Percentiles rank a stretch among this genome's conserved stretches.
These are phyloP conservation scores for Apiotrichum akiyoshidainum DNA, from an alignment of 1,284 basidiomycete genomes.

Conservation along the genomic window DNA sequence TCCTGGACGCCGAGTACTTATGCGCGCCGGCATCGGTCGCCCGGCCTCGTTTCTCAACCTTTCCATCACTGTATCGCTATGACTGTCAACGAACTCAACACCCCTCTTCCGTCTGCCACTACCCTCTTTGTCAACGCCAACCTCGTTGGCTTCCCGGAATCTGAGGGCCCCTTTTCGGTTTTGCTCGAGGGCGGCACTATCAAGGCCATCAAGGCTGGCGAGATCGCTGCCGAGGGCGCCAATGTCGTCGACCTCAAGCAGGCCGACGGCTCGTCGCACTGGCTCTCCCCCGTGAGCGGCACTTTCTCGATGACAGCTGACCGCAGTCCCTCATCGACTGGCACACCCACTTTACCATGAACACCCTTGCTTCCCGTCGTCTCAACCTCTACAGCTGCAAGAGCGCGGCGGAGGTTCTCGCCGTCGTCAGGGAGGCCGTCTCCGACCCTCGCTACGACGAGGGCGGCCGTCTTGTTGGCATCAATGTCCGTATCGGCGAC, in stretches of 20 bases:
- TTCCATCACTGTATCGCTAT: neutral
- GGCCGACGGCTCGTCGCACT: conserved; percentile 1
- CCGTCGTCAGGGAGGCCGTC: conserved; percentile 15
- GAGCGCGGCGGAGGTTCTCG: conserved; percentile 25
- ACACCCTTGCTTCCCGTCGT: conserved; percentile 24
- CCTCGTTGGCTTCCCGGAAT: conserved; percentile 19
- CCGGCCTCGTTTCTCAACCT: neutral
- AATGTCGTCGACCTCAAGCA: conserved; percentile 11
- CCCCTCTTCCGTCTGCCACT: neutral
- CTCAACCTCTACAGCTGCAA: conserved; percentile 23
- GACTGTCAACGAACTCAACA: neutral
- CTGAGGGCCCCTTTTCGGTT: conserved; percentile 17
- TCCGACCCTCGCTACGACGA: conserved; percentile 12
- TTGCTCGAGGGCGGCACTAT: conserved; percentile 20
- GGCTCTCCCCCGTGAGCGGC: conserved; percentile 12
- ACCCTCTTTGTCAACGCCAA: conserved; percentile 23
- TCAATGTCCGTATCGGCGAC: conserved; percentile 29
- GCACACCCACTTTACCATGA: conserved; percentile 32
- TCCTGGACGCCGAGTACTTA: too few relatives aligned
- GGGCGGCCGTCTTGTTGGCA: conserved; percentile 17
- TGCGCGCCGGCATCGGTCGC: too few relatives aligned
- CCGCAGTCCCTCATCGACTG: conserved; percentile 28
- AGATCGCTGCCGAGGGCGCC: neutral
- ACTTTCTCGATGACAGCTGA: neutral
- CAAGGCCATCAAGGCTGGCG: conserved; percentile 6